phyloP scores from a whole-genome alignment of 139 green algal genomes.

The Coccomyxa sp. region DNA sequence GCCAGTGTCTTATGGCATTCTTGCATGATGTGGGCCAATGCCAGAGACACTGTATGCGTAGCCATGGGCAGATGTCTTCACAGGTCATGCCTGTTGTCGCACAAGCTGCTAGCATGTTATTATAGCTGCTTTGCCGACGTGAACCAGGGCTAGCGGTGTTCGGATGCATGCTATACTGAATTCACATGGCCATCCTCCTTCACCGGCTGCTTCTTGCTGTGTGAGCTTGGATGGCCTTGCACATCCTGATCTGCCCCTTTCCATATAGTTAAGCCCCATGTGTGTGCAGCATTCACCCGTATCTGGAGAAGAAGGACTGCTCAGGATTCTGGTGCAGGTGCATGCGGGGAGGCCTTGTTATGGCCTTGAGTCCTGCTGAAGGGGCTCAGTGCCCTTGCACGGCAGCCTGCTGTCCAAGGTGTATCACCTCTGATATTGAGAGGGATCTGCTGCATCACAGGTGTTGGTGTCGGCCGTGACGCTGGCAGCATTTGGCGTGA shows the following conservation, averaged over 20 bases:
- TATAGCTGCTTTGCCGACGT: neutral
- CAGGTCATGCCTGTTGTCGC: too few species aligned
- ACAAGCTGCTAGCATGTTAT: conserved; percentile 3
- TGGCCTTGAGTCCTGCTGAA: neutral
- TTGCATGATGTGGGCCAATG: too few species aligned
- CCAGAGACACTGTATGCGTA: too few species aligned
- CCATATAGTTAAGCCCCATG: neutral
- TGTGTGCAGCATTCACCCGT: neutral
- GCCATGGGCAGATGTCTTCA: too few species aligned
- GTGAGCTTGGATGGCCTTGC: neutral
- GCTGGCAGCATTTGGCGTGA: conserved; percentile 51
- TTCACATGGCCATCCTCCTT: neutral
- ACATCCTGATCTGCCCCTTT: neutral
- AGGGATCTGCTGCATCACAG: conserved; percentile 28
- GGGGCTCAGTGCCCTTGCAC: neutral
- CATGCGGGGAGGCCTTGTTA: neutral
- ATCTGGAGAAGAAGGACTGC: neutral
- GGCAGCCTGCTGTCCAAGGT: neutral
- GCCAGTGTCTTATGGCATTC: too few species aligned
- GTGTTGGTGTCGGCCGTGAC: conserved; percentile 24
- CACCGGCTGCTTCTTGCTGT: neutral
- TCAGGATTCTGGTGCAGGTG: neutral
- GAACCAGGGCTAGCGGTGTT: neutral
- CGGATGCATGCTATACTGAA: neutral
- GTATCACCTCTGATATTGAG: neutral